Conservation (phyloP, 148 eudicot species). For the Agrostemma githago region DNA sequence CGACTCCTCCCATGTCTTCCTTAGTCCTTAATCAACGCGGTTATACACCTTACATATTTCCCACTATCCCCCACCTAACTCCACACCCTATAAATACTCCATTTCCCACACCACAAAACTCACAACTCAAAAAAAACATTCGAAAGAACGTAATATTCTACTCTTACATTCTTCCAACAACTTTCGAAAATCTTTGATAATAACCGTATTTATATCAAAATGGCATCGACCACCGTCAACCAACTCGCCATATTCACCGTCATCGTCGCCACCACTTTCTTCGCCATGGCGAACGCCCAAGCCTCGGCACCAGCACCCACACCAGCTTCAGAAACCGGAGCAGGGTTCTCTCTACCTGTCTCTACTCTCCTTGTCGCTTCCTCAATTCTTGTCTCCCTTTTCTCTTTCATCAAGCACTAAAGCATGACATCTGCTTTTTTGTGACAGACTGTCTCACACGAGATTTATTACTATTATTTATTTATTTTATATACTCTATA, state of each 20-base stretch:
- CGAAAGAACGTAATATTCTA: too few species aligned
- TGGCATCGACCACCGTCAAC: slow-evolving; percentile 12
- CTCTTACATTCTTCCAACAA: too few species aligned
- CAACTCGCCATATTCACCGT: neutral
- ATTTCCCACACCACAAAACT: neutral
- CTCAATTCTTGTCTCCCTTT: slow-evolving; percentile 11
- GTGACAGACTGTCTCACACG: too few species aligned
- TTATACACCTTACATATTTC: neutral
- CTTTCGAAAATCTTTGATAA: neutral
- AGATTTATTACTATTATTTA: too few species aligned
- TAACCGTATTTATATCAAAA: neutral
- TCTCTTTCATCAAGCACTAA: slow-evolving; percentile 15
- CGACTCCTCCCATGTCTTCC: neutral
- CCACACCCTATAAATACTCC: neutral
- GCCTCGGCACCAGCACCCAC: slow-evolving; percentile 8
- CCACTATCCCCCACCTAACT: too few species aligned
- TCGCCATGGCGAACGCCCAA: slow-evolving; percentile 8
- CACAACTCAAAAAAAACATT: neutral
- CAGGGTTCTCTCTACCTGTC: slow-evolving; percentile 15
- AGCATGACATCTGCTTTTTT: too few species aligned
- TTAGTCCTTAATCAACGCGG: slow-evolving; percentile 4
- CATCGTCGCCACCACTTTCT: neutral
- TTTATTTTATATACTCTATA: neutral
- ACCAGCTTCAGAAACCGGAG: slow-evolving; percentile 6
- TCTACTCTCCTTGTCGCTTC: slow-evolving; percentile 7